A percentile compares a stretch with the other conserved stretches of the same genome.
These are phyloP conservation scores for Grosmannia penicillata DNA, from an alignment of 2,329 filamentous ascomycete genomes.

Conservation along the genomic window DNA sequence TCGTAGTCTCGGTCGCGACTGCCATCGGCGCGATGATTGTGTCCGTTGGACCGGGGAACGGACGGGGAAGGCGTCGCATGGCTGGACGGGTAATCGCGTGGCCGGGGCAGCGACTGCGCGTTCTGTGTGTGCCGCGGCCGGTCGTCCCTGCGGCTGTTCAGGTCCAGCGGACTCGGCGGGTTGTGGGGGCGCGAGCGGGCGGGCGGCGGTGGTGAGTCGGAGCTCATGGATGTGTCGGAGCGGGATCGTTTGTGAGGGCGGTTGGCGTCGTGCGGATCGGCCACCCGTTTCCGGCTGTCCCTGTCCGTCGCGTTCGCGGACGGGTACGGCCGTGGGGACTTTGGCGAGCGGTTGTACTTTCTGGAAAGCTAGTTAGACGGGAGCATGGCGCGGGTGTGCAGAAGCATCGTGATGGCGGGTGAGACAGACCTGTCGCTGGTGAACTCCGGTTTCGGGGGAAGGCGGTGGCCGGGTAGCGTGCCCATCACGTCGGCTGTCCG, in stretches of 20 bases:
- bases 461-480: conserved; percentile 2
- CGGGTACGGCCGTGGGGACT: conserved; percentile 18
- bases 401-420: background rate
- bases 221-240: conserved; percentile 18
- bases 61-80: background rate
- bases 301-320: conserved; percentile 23
- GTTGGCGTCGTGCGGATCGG: conserved; percentile 27
- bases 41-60: background rate
- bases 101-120: background rate
- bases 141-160: conserved; percentile 7
- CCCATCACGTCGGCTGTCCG: background rate
- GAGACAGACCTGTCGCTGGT: conserved; percentile 17
- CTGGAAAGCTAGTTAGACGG: conserved; percentile 12
- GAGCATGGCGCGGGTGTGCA: background rate
- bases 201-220: conserved; percentile 6
- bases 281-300: conserved; percentile 30
- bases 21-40: no score
- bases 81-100: background rate
- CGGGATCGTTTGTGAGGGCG: conserved; percentile 32
- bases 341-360: conserved; percentile 13
- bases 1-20: background rate
- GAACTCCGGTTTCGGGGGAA: conserved; percentile 8
- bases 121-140: conserved; percentile 2
- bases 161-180: conserved; percentile 8
- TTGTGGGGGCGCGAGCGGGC: conserved; percentile 5